Conservation (phyloP, 2,329 filamentous ascomycete species). For the Trichoderma afroharzianum region DNA sequence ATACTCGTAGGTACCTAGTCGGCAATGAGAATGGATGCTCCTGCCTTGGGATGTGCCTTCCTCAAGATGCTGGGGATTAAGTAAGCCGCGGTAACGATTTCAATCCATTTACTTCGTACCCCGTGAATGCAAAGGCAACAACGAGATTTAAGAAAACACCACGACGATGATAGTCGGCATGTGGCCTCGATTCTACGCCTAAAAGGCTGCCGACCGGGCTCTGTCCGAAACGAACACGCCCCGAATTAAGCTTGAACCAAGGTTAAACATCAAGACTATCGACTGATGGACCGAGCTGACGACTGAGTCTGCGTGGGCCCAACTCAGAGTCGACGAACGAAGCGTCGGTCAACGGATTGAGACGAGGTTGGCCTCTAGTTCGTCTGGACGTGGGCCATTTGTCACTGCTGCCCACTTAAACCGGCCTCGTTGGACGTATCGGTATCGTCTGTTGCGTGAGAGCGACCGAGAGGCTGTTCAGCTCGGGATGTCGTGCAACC, state of each 20-base stretch:
- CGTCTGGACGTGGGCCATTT: not conserved
- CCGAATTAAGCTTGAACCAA: not conserved
- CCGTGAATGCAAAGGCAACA: not conserved
- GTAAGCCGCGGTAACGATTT: not conserved
- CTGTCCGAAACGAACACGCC: not conserved
- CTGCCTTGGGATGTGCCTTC: not conserved
- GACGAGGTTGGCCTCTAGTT: not conserved
- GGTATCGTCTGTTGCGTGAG: not conserved
- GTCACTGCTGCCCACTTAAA: not conserved
- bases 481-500: not conserved
- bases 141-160: not conserved
- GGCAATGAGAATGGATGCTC: not conserved
- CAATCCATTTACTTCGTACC: not conserved
- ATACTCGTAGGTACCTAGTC: not conserved
- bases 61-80: not conserved
- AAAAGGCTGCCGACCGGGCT: not conserved
- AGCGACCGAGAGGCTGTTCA: not conserved
- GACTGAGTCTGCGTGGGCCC: not conserved
- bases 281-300: not conserved
- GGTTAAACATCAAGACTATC: not conserved
- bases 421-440: not conserved
- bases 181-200: not conserved
- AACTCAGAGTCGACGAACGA: not conserved
- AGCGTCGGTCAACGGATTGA: constrained; percentile 3
- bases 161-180: not conserved